Conservation (phyloP, 2,329 filamentous ascomycete genomes). For the Calonectria leucothoes region DNA sequence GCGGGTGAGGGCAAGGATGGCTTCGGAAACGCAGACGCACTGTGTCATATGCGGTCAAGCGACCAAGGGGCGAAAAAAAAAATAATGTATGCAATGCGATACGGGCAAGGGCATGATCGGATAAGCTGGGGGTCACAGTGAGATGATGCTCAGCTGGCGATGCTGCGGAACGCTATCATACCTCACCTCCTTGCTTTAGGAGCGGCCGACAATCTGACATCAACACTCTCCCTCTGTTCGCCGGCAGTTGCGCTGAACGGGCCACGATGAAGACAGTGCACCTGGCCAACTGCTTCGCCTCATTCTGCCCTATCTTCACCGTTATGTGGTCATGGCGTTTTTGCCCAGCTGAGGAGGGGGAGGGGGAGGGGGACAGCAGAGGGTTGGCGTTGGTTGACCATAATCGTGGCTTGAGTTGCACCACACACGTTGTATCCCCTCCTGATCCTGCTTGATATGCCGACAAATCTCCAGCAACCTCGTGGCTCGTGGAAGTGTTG, state of each 20-base stretch:
- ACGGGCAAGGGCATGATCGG: constrained; percentile 2
- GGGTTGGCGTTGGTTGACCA: constrained; percentile 35
- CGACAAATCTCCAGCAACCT: constrained; percentile 28
- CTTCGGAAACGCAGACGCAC: constrained; percentile 28
- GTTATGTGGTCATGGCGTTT: constrained; percentile 31
- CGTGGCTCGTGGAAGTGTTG: constrained; percentile 10
- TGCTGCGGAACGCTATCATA: constrained; percentile 1
- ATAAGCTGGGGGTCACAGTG: constrained; percentile 20
- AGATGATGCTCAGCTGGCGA: constrained; percentile 30
- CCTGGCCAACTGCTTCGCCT: constrained; percentile 6
- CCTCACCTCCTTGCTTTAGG: constrained; percentile 28
- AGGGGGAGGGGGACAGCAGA: not conserved
- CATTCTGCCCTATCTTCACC: constrained; percentile 15
- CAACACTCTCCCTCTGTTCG: constrained; percentile 29
- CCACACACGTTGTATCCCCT: constrained; percentile 30
- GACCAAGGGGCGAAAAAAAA: constrained; percentile 32
- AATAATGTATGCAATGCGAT: constrained; percentile 17
- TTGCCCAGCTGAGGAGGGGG: constrained; percentile 20
- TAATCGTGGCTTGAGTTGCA: constrained; percentile 35
- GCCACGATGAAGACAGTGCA: constrained; percentile 33
- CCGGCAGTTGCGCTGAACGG: constrained; percentile 22
- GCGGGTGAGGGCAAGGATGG: constrained; percentile 39
- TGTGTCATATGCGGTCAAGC: constrained; percentile 39
- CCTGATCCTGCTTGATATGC: constrained; percentile 26
- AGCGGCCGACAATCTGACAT: constrained; percentile 35